These are phyloP conservation scores for Dujonia santamariae DNA, from an alignment of 1,139 yeast species.

Conservation along the genomic window DNA sequence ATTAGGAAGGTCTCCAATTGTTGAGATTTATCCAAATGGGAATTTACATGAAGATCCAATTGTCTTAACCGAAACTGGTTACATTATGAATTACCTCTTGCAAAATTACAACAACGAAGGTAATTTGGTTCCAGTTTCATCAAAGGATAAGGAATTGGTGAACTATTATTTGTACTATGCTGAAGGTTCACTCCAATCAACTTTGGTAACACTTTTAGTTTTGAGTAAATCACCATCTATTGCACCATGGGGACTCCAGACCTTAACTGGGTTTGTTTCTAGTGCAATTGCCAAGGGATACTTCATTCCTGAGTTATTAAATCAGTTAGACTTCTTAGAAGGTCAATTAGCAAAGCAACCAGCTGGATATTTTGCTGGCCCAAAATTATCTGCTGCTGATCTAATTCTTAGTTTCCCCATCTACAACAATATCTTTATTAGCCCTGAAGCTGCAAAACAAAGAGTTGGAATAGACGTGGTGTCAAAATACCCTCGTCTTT, in stretches of 20 bases:
- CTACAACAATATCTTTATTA: slow-evolving; percentile 17
- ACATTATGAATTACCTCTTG: slow-evolving; percentile 30
- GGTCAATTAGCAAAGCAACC: slow-evolving; percentile 23
- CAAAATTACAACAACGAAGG: slow-evolving; percentile 26
- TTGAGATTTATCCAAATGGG: slow-evolving; percentile 29
- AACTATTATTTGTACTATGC: slow-evolving; percentile 37
- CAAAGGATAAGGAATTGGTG: slow-evolving; percentile 24
- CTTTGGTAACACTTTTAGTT: slow-evolving; percentile 30
- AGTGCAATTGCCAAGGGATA: slow-evolving; percentile 24
- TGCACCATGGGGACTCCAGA: slow-evolving; percentile 29
- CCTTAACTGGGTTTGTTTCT: slow-evolving; percentile 22
- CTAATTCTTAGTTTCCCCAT: slow-evolving; percentile 37
- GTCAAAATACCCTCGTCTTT: slow-evolving; percentile 21
- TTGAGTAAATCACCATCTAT: slow-evolving; percentile 20
- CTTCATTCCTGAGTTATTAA: slow-evolving; percentile 23
- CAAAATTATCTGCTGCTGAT: slow-evolving; percentile 37
- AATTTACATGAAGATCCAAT: slow-evolving; percentile 12
- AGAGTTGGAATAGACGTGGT: slow-evolving; percentile 9
- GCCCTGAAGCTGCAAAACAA: slow-evolving; percentile 11
- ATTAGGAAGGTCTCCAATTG: slow-evolving; percentile 40
- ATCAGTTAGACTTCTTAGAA: slow-evolving; percentile 30
- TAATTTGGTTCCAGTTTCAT: slow-evolving; percentile 23
- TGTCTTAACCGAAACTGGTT: slow-evolving; percentile 38
- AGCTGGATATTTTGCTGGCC: slow-evolving; percentile 33
- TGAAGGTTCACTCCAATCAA: slow-evolving; percentile 39